phyloP scores from a whole-genome alignment of 306 rosid species.

The Quercus berberidifolia region DNA sequence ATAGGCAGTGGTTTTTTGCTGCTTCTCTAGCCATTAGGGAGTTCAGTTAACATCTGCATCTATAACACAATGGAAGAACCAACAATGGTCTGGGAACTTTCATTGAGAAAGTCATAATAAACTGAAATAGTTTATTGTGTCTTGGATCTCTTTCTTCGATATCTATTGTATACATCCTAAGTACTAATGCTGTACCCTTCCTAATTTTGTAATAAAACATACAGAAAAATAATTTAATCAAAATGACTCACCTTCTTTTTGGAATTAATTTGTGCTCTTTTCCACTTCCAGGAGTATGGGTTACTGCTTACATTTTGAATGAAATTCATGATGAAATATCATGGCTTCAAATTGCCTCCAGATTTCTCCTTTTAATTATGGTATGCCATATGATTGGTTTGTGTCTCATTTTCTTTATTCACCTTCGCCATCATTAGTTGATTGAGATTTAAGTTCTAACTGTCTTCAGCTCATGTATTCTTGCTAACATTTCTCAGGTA shows the following conservation, averaged over 20 bases:
- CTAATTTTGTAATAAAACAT: not conserved
- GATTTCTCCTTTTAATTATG: constrained; percentile 74
- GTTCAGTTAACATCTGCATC: not conserved
- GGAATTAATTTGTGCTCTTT: constrained; percentile 23
- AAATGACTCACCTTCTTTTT: not conserved
- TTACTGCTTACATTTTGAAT: constrained; percentile 66
- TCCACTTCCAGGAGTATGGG: constrained; percentile 71
- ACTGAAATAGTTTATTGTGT: not conserved
- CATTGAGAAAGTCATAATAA: not conserved
- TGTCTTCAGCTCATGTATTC: constrained; percentile 16
- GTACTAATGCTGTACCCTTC: not conserved
- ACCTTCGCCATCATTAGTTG: constrained; percentile 5
- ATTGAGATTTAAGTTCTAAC: constrained; percentile 14
- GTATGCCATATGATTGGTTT: constrained; percentile 38
- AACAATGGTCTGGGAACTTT: not conserved
- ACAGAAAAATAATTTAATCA: not conserved
- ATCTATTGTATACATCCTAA: not conserved
- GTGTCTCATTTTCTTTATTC: constrained; percentile 9
- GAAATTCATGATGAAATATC: constrained; percentile 81
- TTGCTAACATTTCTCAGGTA: constrained; percentile 28
- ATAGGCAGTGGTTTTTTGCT: not conserved
- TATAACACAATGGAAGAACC: not conserved
- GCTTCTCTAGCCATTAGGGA: not conserved
- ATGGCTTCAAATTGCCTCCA: constrained; percentile 81
- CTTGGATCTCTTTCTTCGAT: not conserved